phyloP scores from a whole-genome alignment of 2,329 filamentous ascomycete species.

The Rhexocercosporidium sp. region DNA sequence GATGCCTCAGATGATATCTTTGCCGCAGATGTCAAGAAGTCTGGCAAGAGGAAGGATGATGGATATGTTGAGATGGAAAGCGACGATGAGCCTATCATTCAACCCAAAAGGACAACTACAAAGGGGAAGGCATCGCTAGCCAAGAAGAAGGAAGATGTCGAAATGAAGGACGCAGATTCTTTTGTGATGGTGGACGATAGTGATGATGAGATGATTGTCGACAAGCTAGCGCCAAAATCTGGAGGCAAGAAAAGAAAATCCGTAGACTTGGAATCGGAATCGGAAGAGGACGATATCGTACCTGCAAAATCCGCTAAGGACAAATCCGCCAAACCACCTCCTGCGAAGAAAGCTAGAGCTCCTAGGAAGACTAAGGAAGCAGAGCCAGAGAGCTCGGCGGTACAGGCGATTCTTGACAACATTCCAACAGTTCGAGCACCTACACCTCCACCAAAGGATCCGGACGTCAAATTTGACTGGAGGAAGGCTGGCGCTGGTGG shows the following conservation, averaged over 20 bases:
- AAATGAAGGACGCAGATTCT: conserved; percentile 44
- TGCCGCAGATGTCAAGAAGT: conserved; percentile 70
- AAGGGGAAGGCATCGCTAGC: conserved; percentile 46
- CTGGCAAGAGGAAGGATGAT: conserved; percentile 72
- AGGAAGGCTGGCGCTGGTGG: conserved; percentile 63
- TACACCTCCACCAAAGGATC: conserved; percentile 76
- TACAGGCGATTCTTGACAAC: conserved; percentile 85
- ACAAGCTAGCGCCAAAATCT: conserved; percentile 35
- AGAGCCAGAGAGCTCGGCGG: conserved; percentile 69
- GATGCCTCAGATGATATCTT: conserved; percentile 85
- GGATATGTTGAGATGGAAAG: conserved; percentile 72
- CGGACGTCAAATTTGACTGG: conserved; percentile 81
- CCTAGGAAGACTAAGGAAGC: conserved; percentile 55
- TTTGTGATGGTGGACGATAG: conserved; percentile 49
- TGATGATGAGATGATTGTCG: conserved; percentile 47
- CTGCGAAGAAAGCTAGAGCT: conserved; percentile 42
- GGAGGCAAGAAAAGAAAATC: conserved; percentile 63
- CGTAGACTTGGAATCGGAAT: conserved; percentile 57
- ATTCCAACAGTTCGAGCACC: conserved; percentile 85
- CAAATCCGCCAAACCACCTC: conserved; percentile 41
- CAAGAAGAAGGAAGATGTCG: conserved; percentile 50
- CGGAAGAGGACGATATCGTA: conserved; percentile 57
- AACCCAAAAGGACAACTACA: conserved; percentile 55
- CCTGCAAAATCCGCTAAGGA: conserved; percentile 56
- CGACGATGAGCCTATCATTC: conserved; percentile 70